Percentiles rank a stretch among this genome's conserved stretches.
Evolutionary conservation across 1,284 basidiomycete species (phyloP).

Genomic region (Meripilus lineatus): DNA sequence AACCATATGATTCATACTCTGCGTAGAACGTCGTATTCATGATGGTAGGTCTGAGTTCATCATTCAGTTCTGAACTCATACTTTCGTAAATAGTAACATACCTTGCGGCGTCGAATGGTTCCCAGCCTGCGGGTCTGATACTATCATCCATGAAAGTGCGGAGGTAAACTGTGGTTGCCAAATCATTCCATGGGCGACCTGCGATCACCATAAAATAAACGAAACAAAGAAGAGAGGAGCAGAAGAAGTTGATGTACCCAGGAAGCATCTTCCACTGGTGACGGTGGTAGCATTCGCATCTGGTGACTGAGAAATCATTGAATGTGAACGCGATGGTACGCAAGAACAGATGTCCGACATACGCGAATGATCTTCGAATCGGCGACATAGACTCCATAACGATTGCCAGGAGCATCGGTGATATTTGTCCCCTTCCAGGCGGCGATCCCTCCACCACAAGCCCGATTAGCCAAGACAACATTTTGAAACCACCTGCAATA

Average conservation of each 20-base stretch:
- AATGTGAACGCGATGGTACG: not conserved
- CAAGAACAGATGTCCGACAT: slow-evolving; percentile 2
- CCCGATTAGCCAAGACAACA: slow-evolving; percentile 54
- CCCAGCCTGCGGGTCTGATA: slow-evolving; percentile 48
- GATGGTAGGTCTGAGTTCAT: slow-evolving; percentile 28
- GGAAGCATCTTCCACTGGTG: slow-evolving; percentile 43
- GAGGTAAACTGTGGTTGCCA: slow-evolving; percentile 51
- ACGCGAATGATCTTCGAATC: slow-evolving; percentile 55
- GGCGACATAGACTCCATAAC: slow-evolving; percentile 58
- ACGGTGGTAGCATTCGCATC: slow-evolving; percentile 49
- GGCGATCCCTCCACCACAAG: slow-evolving; percentile 55
- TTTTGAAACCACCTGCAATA: slow-evolving; percentile 55
- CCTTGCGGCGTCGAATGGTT: slow-evolving; percentile 42
- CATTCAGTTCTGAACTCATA: not conserved
- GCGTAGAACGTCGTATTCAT: slow-evolving; percentile 56
- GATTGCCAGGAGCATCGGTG: slow-evolving; percentile 47
- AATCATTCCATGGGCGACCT: slow-evolving; percentile 62
- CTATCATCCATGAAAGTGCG: slow-evolving; percentile 57
- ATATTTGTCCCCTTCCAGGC: slow-evolving; percentile 58
- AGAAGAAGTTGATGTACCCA: slow-evolving; percentile 31
- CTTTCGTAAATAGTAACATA: not conserved
- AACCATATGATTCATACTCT: slow-evolving; percentile 52
- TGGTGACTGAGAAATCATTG: slow-evolving; percentile 39
- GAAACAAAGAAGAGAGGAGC: not conserved
- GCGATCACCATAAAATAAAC: not conserved